Conservation (phyloP, 768 basidiomycete genomes). For the Pholiota conissans region DNA sequence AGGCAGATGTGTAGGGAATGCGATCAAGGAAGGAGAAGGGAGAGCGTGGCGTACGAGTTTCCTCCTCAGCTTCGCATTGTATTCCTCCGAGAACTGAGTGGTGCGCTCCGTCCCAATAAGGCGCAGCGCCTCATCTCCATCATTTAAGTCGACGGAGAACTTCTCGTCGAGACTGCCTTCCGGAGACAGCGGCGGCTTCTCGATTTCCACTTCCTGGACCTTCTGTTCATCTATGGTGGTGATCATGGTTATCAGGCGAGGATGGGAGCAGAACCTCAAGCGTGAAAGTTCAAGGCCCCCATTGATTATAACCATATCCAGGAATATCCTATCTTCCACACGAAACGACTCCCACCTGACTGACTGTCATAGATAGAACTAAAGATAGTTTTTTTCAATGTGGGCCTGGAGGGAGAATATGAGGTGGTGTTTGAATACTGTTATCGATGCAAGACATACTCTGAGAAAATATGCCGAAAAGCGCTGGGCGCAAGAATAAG, state of each 20-base stretch:
- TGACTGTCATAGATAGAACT: slow-evolving; percentile 8
- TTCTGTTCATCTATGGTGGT: slow-evolving; percentile 18
- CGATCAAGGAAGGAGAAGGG: not conserved
- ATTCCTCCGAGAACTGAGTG: slow-evolving; percentile 58
- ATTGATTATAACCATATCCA: slow-evolving; percentile 4
- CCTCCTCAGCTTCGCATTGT: slow-evolving; percentile 52
- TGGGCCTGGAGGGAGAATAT: slow-evolving; percentile 4
- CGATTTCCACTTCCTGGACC: slow-evolving; percentile 14
- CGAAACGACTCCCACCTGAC: slow-evolving; percentile 2
- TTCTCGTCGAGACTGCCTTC: slow-evolving; percentile 31
- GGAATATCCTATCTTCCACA: slow-evolving; percentile 7
- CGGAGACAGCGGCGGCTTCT: slow-evolving; percentile 15
- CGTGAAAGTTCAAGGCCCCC: not conserved
- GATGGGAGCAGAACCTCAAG: slow-evolving; percentile 3
- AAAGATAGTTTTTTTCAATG: slow-evolving; percentile 12
- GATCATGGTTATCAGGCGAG: slow-evolving; percentile 11
- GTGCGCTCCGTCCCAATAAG: slow-evolving; percentile 57
- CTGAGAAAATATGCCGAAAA: slow-evolving; percentile 15
- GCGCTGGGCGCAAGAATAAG: slow-evolving; percentile 10
- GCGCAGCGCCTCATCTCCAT: slow-evolving; percentile 61
- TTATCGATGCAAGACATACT: slow-evolving; percentile 16
- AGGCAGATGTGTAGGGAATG: not conserved
- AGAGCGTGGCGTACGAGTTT: slow-evolving; percentile 47
- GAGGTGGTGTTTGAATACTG: not conserved
- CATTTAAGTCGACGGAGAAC: slow-evolving; percentile 36